Percentiles rank a stretch among this genome's conserved stretches.
Conservation (phyloP, 2,329 filamentous ascomycete genomes). For the Stagonosporopsis tanaceti region DNA sequence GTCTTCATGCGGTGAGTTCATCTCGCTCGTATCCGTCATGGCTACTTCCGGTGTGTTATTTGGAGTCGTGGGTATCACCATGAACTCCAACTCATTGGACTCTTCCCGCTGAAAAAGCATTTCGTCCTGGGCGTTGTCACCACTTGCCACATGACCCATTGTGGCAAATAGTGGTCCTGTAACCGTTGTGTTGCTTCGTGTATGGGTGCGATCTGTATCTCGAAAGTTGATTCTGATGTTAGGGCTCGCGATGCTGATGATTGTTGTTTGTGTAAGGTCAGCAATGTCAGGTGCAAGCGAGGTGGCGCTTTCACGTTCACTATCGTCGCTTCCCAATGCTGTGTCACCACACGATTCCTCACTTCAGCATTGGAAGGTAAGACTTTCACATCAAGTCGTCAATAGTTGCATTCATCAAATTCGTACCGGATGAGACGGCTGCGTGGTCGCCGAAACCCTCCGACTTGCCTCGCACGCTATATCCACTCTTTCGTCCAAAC, state of each 20-base stretch:
- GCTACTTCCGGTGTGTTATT: not conserved
- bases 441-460: not conserved
- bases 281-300: conserved; percentile 5
- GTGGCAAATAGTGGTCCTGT: not conserved
- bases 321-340: not conserved
- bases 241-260: not conserved
- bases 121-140: not conserved
- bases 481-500: not conserved
- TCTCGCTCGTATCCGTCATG: not conserved
- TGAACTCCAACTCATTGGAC: not conserved
- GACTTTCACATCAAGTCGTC: no score
- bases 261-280: not conserved
- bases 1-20: not conserved
- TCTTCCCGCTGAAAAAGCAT: not conserved
- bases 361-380: not conserved
- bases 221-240: not conserved
- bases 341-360: not conserved
- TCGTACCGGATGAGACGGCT: not conserved
- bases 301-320: conserved; percentile 1
- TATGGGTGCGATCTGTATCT: not conserved
- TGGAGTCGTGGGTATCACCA: not conserved
- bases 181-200: not conserved
- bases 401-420: not conserved
- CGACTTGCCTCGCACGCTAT: not conserved
- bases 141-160: conserved; percentile 6